A percentile compares a stretch with the other conserved stretches of the same genome.
Evolutionary conservation across 768 basidiomycete species (phyloP).

Genomic region (Kwoniella newhampshirensis): DNA sequence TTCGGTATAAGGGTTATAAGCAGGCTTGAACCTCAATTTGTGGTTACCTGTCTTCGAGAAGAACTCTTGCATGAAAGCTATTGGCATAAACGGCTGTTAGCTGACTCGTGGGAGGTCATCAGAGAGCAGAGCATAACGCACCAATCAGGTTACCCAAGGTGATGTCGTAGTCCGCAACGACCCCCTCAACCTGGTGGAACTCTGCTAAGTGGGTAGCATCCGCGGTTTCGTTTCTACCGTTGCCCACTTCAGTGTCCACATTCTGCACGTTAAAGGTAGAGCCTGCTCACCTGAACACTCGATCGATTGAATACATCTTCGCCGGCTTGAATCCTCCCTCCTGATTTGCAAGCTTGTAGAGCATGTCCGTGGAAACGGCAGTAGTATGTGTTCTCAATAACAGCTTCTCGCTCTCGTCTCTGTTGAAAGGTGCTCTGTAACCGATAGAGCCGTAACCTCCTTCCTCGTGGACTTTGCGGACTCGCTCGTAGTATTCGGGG

Average conservation of each 20-base stretch:
- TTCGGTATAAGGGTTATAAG: slow-evolving; percentile 98
- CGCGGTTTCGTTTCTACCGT: slow-evolving; percentile 81
- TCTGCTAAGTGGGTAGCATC: slow-evolving; percentile 98
- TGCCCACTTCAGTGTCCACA: neutral
- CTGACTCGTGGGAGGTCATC: neutral
- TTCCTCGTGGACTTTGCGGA: slow-evolving; percentile 74
- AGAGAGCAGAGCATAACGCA: slow-evolving; percentile 51
- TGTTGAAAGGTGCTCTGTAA: slow-evolving; percentile 95
- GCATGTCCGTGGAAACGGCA: slow-evolving; percentile 87
- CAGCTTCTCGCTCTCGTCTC: slow-evolving; percentile 86
- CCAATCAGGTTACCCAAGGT: slow-evolving; percentile 95
- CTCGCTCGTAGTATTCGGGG: slow-evolving; percentile 77
- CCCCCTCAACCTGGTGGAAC: slow-evolving; percentile 99
- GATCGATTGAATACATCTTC: slow-evolving; percentile 94
- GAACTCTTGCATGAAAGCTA: slow-evolving; percentile 98
- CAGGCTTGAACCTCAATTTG: slow-evolving; percentile 94
- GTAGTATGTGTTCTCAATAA: slow-evolving; percentile 96
- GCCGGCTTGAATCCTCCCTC: slow-evolving; percentile 76
- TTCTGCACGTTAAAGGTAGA: neutral
- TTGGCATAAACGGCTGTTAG: neutral
- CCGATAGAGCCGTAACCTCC: slow-evolving; percentile 88
- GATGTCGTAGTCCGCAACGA: slow-evolving; percentile 88
- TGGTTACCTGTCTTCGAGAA: slow-evolving; percentile 97
- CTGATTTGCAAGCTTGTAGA: slow-evolving; percentile 88
- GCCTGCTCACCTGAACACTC: slow-evolving; percentile 69